Evolutionary conservation across 2,329 filamentous ascomycete genomes (phyloP).

Genomic region (Curvularia sp.): DNA sequence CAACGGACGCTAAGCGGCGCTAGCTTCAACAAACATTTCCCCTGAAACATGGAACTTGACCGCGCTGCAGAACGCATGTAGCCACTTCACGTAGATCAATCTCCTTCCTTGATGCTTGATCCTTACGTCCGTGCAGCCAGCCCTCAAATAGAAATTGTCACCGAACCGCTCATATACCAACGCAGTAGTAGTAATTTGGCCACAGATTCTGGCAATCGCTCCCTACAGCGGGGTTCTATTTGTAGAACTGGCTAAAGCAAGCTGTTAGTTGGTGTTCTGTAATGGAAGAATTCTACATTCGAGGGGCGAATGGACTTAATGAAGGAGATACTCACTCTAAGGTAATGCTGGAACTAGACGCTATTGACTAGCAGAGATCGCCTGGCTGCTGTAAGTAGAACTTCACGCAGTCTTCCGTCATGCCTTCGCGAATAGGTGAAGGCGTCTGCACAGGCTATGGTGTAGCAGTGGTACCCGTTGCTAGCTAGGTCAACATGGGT

Average conservation of each 20-base stretch:
- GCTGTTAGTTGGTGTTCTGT: neutral
- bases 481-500: neutral
- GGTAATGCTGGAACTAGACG: neutral
- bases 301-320: too few species aligned
- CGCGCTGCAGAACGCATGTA: too few species aligned
- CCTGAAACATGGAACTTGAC: too few species aligned
- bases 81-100: too few species aligned
- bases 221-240: slow-evolving; percentile 2
- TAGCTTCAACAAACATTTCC: too few species aligned
- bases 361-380: slow-evolving; percentile 1
- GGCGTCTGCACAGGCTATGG: slow-evolving; percentile 3
- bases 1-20: too few species aligned
- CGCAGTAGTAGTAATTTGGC: neutral
- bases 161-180: neutral
- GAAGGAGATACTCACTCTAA: neutral
- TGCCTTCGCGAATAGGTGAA: slow-evolving; percentile 5
- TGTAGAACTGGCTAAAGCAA: neutral
- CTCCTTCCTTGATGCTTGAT: too few species aligned
- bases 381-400: slow-evolving; percentile 6
- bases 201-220: slow-evolving; percentile 1
- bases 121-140: too few species aligned
- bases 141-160: neutral
- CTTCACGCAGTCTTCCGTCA: neutral
- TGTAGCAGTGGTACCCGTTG: neutral
- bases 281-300: too few species aligned